A percentile compares a stretch with the other conserved stretches of the same genome.
These are phyloP conservation scores for Hypoxylon crocopeplum DNA, from an alignment of 495 filamentous ascomycete genomes.

Conservation along the genomic window DNA sequence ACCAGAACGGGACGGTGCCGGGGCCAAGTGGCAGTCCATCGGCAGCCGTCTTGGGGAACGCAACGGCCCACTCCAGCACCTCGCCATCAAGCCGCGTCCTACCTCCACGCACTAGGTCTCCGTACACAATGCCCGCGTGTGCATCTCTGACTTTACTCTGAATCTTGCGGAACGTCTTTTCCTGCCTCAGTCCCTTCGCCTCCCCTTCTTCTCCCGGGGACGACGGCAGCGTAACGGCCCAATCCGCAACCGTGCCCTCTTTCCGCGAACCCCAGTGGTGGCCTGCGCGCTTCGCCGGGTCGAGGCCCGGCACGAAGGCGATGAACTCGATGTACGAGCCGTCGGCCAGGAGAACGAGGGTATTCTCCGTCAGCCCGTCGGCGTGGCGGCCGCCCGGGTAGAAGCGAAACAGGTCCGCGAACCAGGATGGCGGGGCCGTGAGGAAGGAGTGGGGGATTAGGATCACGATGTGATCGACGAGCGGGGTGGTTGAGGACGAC, in stretches of 20 bases:
- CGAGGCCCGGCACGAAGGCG: conserved; percentile 58
- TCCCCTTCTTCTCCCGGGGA: background rate
- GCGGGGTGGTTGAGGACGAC: conserved; percentile 25
- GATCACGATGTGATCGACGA: conserved; percentile 65
- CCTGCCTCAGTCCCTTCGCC: conserved; percentile 28
- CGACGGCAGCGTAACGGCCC: conserved; percentile 53
- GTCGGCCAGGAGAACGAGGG: conserved; percentile 61
- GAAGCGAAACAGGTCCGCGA: conserved; percentile 60
- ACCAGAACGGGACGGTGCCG: conserved; percentile 60
- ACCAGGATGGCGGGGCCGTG: conserved; percentile 50
- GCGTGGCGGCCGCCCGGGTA: conserved; percentile 60
- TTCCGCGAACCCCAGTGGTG: conserved; percentile 60
- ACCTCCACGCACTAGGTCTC: conserved; percentile 49
- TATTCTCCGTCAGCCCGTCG: conserved; percentile 62
- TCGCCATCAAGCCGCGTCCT: conserved; percentile 53
- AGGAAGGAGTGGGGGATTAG: conserved; percentile 55
- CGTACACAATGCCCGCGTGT: conserved; percentile 47
- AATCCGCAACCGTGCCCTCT: conserved; percentile 59
- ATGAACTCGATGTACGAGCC: conserved; percentile 67
- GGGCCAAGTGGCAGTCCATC: conserved; percentile 32
- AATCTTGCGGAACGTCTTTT: conserved; percentile 36
- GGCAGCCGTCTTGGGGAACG: conserved; percentile 48
- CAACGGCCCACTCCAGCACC: conserved; percentile 58
- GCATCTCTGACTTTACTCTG: conserved; percentile 35
- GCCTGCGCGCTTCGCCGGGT: conserved; percentile 43